These are phyloP conservation scores for Biscogniauxia mediterranea DNA, from an alignment of 2,329 filamentous ascomycete species.

Conservation along the genomic window DNA sequence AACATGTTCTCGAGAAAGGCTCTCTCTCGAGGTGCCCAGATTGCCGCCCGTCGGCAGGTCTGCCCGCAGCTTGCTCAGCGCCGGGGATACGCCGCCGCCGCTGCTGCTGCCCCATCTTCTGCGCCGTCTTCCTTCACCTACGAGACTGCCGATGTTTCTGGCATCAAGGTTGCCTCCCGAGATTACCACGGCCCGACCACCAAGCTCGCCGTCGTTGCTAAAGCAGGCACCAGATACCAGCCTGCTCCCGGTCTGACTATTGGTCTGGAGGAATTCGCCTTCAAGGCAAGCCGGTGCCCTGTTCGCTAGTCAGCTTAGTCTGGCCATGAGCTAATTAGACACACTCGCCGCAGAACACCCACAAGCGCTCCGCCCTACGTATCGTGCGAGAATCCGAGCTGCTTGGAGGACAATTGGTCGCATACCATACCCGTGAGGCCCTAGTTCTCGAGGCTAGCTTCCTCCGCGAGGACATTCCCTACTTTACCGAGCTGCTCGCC, in stretches of 20 bases:
- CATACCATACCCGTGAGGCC: slow-evolving; percentile 91
- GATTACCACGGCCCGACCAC: slow-evolving; percentile 86
- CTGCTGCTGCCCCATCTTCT: slow-evolving; percentile 45
- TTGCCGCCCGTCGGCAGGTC: slow-evolving; percentile 56
- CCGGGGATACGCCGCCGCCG: slow-evolving; percentile 59
- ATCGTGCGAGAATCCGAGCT: slow-evolving; percentile 95
- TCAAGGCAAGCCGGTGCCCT: slow-evolving; percentile 68
- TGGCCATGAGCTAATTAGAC: slow-evolving; percentile 47
- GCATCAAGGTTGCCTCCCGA: slow-evolving; percentile 89
- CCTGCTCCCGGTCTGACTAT: slow-evolving; percentile 84
- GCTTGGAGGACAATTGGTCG: slow-evolving; percentile 82
- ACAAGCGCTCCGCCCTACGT: slow-evolving; percentile 83
- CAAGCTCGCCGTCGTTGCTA: slow-evolving; percentile 86
- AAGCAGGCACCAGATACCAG: slow-evolving; percentile 93
- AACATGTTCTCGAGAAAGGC: slow-evolving; percentile 64
- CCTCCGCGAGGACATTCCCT: slow-evolving; percentile 91
- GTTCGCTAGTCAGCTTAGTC: slow-evolving; percentile 6
- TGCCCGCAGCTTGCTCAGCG: slow-evolving; percentile 52
- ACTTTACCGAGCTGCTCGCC: slow-evolving; percentile 92
- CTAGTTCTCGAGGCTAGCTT: slow-evolving; percentile 92
- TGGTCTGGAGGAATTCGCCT: slow-evolving; percentile 91
- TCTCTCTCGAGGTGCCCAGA: slow-evolving; percentile 57
- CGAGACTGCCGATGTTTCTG: slow-evolving; percentile 79
- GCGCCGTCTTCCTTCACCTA: slow-evolving; percentile 73
- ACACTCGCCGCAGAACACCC: slow-evolving; percentile 65